Base-by-base conservation (phyloP, 768 basidiomycete species). In the Pleurotus salmoneostramineus region DNA sequence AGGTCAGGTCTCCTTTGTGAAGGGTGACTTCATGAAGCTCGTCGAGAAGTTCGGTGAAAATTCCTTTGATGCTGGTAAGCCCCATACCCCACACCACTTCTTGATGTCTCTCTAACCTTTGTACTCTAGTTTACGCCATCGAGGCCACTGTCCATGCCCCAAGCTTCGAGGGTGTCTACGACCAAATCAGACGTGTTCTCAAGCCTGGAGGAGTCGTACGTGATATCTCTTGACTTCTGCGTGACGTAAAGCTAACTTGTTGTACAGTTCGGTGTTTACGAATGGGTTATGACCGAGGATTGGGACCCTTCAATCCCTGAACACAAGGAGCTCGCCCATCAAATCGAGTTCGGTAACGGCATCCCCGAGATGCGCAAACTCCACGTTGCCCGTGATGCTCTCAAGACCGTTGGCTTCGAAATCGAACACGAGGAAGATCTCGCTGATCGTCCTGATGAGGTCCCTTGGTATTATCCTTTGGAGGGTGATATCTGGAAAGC, bases 61-160 rank as follows among this genome's bases (percentile, higher is more conserved):
- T 67, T 86, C 83, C 54, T 98, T 98, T 66, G 97, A 99, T 76
- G 97, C 97, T 55, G 92, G 94, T 92, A 60, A 47, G 84, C 77
- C 12, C 34, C 35, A 5, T 45, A 15, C 43, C 59, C 10, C 56
- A n/a, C 57, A 58, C 4, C 45, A 27, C 21, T 27, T 27, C 21
- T 27, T 52, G 42, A 5, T 56, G 12, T 6, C 3, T 34, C 6
- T 36, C n/a, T 32, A 10, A 34, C 21, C 49, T 36, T 15, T 2
- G 15, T 17, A 7, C 32, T n/a, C 27, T 33, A 92, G 93, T 95
- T 34, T 96, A 97, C 68, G 95, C 95, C 48, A 98, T 99, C 62
- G 97, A 99, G 78, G 96, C 97, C 0, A 99, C 97, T 31, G 89
- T 90, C 36, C 97, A 99, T 67, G 95, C 97, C 0, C 97, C 97